Base-by-base conservation (phyloP, 371 early-diverging fungal genomes). In the Encephalitozoon cuniculi region DNA sequence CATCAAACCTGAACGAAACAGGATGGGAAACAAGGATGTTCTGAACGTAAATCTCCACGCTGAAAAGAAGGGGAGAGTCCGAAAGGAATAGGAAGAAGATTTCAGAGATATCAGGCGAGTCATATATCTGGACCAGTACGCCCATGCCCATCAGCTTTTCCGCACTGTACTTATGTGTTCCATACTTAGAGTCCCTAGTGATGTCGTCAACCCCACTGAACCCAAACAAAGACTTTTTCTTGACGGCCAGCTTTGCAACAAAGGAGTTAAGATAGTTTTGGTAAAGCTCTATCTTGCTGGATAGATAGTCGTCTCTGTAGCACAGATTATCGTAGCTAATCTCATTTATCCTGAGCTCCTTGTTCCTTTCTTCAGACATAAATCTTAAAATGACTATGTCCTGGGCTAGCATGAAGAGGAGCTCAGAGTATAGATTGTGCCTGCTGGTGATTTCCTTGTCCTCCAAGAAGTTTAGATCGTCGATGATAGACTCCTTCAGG, bases 121-220 rank as follows among this genome's bases (percentile, higher is more conserved):
- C 81, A 63, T 73, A 75, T 21, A 82, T 67, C 43, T 70, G 30
- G 23, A 49, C 18, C 32, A 96, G 79, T 4, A 96, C 91, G 54
- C 96, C 94, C 79, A 92, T 91, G 72, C 92, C 89, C 76, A 90
- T 87, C 63, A 97, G 85, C 71, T 90, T 89, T 71, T 91, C 90
- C 9, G 95, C 95, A 15, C 91, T 90, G 86, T 93, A 95, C 87
- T 94, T 94, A 89, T 89, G 95, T 40, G 93, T 93, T 2, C 98
- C 98, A 83, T 93, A 96, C 79, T 90, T 89, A 2, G 96, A 95
- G 53, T 93, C 90, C 26, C 87, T 87, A 8, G 30, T 53, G 5
- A 72, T 32, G 18, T 59, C 64, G 12, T 34, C 49, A 8, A 30
- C 30, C 46, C 52, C 43, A 68, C 37, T 51, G 34, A 53, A 23